Conservation (phyloP, 2,329 filamentous ascomycete genomes). For the Colletotrichum sp. region DNA sequence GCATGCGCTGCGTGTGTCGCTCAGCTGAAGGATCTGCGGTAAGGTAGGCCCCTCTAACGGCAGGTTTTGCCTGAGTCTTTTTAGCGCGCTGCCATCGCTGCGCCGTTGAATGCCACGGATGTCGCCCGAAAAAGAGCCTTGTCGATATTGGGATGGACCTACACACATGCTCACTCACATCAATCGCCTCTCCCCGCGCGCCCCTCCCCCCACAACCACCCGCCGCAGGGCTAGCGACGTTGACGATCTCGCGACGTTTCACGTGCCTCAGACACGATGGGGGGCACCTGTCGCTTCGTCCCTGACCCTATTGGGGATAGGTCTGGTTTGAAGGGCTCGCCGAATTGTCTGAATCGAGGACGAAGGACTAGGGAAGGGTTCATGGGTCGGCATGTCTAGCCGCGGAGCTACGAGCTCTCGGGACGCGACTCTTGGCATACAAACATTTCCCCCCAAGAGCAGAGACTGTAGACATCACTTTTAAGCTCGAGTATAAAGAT, state of each 20-base stretch:
- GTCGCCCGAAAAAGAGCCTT: background rate
- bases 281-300: background rate
- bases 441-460: background rate
- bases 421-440: background rate
- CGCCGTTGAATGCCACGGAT: background rate
- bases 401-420: background rate
- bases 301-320: background rate
- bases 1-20: background rate
- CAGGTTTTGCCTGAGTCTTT: background rate
- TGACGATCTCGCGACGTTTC: slow-evolving; percentile 16
- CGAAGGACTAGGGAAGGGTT: background rate
- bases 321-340: background rate
- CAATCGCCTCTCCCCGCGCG: background rate
- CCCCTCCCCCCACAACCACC: background rate
- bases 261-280: background rate
- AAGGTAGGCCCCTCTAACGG: background rate
- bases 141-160: background rate
- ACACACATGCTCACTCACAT: background rate
- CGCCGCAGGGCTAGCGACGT: background rate
- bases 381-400: background rate
- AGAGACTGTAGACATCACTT: background rate
- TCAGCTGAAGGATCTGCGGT: background rate
- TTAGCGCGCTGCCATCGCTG: background rate
- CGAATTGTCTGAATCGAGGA: background rate
- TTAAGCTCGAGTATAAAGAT: slow-evolving; percentile 2